Conservation (phyloP, 2,329 filamentous ascomycete genomes). For the Aspergillus latus region DNA sequence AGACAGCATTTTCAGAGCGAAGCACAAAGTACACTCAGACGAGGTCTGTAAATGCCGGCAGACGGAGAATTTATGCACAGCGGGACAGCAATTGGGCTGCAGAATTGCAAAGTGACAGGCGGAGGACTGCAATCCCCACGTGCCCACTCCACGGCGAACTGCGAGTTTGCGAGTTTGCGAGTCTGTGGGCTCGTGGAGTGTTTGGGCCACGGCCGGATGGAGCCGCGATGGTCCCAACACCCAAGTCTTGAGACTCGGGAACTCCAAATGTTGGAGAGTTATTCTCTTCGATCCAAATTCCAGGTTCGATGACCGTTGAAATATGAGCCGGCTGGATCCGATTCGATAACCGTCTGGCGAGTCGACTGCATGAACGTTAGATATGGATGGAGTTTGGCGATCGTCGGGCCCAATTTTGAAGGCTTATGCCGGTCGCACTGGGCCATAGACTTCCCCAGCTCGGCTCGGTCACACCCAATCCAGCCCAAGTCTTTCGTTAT, state of each 20-base stretch:
- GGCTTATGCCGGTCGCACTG: background rate
- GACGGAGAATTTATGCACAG: background rate
- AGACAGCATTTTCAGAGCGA: background rate
- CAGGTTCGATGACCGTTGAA: background rate
- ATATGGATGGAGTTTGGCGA: background rate
- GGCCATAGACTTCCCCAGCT: background rate
- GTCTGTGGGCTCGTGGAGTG: background rate
- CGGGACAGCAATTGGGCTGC: background rate
- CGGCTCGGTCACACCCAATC: background rate
- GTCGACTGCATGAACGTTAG: slow-evolving; percentile 7
- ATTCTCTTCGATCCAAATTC: background rate
- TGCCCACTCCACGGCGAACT: background rate
- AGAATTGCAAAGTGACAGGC: background rate
- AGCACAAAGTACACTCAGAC: background rate
- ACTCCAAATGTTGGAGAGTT: background rate
- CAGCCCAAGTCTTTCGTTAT: background rate
- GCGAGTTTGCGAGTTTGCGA: too few species aligned
- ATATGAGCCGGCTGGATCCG: background rate
- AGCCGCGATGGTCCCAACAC: background rate
- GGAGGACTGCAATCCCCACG: background rate
- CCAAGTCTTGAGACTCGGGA: background rate
- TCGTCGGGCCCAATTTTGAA: background rate
- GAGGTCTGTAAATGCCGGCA: background rate
- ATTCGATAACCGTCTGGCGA: background rate
- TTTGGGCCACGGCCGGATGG: background rate